Evolutionary conservation across 2,329 filamentous ascomycete species (phyloP).

Genomic region (Dryadomyces sulphureus): DNA sequence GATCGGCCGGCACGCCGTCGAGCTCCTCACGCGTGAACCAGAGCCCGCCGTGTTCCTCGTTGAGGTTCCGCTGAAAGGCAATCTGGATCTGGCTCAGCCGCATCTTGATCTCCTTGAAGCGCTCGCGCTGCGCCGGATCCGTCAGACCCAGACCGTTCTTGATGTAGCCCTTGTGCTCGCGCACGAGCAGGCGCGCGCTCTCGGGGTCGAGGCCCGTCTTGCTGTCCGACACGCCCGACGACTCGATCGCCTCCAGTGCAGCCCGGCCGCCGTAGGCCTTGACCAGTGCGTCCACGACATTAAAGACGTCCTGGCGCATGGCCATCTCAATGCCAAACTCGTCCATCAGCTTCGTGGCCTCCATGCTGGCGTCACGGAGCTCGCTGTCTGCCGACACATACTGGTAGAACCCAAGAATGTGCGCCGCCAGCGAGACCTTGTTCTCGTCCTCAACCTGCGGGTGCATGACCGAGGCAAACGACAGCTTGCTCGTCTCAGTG

Average conservation of each 20-base stretch:
- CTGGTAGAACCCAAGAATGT: constrained; percentile 69
- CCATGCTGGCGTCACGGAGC: constrained; percentile 60
- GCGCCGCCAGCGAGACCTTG: constrained; percentile 37
- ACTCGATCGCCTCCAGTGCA: constrained; percentile 29
- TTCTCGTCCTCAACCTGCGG: constrained; percentile 67
- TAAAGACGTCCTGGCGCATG: constrained; percentile 73
- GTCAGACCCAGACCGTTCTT: constrained; percentile 61
- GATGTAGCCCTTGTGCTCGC: constrained; percentile 64
- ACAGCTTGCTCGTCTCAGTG: constrained; percentile 33
- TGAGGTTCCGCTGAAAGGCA: constrained; percentile 64
- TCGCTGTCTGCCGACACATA: constrained; percentile 55
- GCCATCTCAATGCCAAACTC: constrained; percentile 64
- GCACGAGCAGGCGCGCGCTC: constrained; percentile 57
- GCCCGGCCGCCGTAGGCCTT: constrained; percentile 25
- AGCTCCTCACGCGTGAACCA: constrained; percentile 66
- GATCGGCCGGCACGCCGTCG: constrained; percentile 59
- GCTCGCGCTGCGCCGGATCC: constrained; percentile 53
- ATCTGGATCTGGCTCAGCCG: constrained; percentile 60
- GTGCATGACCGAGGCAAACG: constrained; percentile 38
- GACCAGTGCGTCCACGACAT: constrained; percentile 44
- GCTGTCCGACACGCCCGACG: constrained; percentile 16
- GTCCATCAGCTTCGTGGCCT: constrained; percentile 61
- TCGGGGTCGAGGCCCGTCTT: constrained; percentile 42
- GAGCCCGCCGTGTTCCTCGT: constrained; percentile 67
- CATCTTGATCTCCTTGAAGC: constrained; percentile 81